Base-by-base conservation (phyloP, 441 rosid species). In the Syzygium syzygioides region DNA sequence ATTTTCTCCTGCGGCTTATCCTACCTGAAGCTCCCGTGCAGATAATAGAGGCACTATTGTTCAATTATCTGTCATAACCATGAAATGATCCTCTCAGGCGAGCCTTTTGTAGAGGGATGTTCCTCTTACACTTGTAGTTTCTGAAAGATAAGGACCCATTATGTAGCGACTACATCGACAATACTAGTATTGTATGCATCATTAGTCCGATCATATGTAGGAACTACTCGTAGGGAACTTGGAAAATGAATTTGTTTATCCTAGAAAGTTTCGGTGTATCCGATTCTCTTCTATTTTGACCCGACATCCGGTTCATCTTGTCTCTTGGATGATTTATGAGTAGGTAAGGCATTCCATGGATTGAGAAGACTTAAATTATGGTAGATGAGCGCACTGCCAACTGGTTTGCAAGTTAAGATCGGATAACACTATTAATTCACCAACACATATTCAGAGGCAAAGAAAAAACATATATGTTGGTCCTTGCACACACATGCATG, bases 151-250 rank as follows among this genome's bases (percentile, higher is more conserved):
- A 28, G 7, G 53, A 52, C 25, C 13, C 4, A 2, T 17, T 52
- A 48, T 13, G 32, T 50, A 83, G 32, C 86, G 26, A 52, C 9
- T 84, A 8, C 0, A 84, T 52, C 14, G 1, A 52, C 1, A 84
- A 84, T 0, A 2, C 3, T 8, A 84, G 25, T 76, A 84, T 28
- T 0, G 57, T 28, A 1, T 5, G 0, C 4, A 28, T 8, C 25
- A 52, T 28, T 3, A 15, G 14, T 52, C 86, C 1, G 0, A 15
- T 84, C 23, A 0, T 52, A 28, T 15, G 34, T 15, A 14, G 1
- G 34, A 50, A 83, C 23, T 83, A 50, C 2, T 30, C 2, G 56
- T 2, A 2, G 1, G 14, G 4, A 50, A 48, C 11, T 32, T 68
- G 0, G 45, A 34, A 68, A 18, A 68, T 18, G 8, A 83, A 13